These are phyloP conservation scores for Rubus idaeus DNA, from an alignment of 306 rosid genomes.

Conservation along the genomic window DNA sequence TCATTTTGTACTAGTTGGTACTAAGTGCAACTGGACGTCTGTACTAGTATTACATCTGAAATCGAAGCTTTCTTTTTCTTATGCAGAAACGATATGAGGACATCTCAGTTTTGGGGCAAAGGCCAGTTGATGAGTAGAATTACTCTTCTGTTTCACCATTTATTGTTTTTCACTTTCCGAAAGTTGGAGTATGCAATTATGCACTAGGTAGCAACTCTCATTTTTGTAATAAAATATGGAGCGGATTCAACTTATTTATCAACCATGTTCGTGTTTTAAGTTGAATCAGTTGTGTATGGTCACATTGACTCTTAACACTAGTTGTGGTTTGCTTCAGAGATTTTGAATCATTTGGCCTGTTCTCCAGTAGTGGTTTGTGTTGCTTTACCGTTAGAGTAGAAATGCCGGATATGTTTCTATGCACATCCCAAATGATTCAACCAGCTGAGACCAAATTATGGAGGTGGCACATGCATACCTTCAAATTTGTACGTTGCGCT, in stretches of 20 bases:
- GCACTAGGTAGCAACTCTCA: constrained; percentile 45
- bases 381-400: background rate
- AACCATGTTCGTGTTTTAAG: constrained; percentile 33
- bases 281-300: constrained; percentile 12
- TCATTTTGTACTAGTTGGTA: background rate
- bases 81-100: constrained; percentile 65
- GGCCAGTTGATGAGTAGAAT: constrained; percentile 49
- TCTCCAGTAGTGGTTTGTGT: background rate
- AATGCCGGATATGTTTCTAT: too few relatives aligned
- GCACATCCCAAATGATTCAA: too few relatives aligned
- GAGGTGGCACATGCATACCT: too few relatives aligned
- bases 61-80: background rate
- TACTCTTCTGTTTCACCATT: constrained; percentile 13
- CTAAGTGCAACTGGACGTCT: background rate
- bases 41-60: background rate
- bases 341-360: background rate
- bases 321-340: background rate
- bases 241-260: constrained; percentile 10
- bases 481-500: too few relatives aligned
- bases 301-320: constrained; percentile 11
- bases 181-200: constrained; percentile 32
- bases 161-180: constrained; percentile 31
- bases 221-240: constrained; percentile 55
- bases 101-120: constrained; percentile 58
- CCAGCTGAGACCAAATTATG: too few relatives aligned